Evolutionary conservation across 768 basidiomycete species (phyloP).

Genomic region (Leccinum uliginosum): DNA sequence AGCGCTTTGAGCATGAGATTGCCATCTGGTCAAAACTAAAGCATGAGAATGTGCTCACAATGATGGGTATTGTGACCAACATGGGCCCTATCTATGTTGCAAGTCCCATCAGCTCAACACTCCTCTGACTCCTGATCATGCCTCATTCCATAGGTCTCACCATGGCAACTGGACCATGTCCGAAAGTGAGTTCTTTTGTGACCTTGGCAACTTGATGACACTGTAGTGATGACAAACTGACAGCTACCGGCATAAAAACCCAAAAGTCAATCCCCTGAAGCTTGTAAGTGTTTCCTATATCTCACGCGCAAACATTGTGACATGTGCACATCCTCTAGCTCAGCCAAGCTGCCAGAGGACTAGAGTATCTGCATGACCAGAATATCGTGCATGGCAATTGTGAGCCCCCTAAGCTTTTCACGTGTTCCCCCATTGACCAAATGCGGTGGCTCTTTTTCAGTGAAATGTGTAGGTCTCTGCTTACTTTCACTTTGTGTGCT

Average conservation of each 20-base stretch:
- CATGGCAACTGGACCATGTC: constrained; percentile 59
- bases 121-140: not conserved
- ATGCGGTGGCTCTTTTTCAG: constrained; percentile 24
- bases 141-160: constrained; percentile 44
- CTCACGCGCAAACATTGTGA: not conserved
- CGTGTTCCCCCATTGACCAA: not conserved
- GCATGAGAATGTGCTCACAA: constrained; percentile 42
- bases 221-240: not conserved
- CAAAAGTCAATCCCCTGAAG: constrained; percentile 36
- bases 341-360: constrained; percentile 49
- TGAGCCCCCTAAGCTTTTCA: constrained; percentile 31
- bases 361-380: constrained; percentile 51
- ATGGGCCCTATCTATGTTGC: constrained; percentile 51
- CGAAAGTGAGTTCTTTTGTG: constrained; percentile 36
- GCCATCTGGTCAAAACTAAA: constrained; percentile 48
- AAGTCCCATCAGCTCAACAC: not conserved
- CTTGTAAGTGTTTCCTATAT: constrained; percentile 33
- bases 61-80: constrained; percentile 55
- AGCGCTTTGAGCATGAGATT: constrained; percentile 59
- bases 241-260: constrained; percentile 40
- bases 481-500: not conserved
- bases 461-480: constrained; percentile 52
- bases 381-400: constrained; percentile 58
- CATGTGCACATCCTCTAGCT: constrained; percentile 31
- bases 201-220: not conserved